A percentile compares a stretch with the other conserved stretches of the same genome.
Conservation (phyloP, 208 protist genomes). For the Acanthamoeba quina region DNA sequence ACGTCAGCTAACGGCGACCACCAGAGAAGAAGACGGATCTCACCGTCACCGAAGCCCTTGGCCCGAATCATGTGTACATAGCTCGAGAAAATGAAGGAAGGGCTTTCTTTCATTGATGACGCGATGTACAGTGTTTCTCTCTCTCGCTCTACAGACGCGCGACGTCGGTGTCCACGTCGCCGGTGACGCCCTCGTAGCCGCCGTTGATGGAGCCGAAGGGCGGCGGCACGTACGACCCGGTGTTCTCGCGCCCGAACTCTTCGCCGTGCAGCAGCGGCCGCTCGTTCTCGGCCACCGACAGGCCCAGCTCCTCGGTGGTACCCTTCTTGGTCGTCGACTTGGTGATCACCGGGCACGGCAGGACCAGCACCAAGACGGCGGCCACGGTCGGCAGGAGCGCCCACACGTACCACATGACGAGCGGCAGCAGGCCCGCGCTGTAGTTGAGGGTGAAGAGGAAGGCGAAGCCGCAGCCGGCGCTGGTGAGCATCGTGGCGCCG, state of each 20-base stretch:
- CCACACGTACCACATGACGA: not conserved
- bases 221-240: not conserved
- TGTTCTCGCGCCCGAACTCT: no score
- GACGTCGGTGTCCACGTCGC: not conserved
- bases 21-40: no score
- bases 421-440: not conserved
- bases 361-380: not conserved
- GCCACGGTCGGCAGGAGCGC: not conserved
- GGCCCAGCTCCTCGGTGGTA: not conserved
- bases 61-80: no score
- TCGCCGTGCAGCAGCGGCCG: not conserved
- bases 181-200: not conserved
- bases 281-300: not conserved
- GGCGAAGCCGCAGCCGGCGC: slow-evolving; percentile 11
- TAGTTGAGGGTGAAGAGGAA: slow-evolving; percentile 36
- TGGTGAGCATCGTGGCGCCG: not conserved
- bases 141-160: not conserved
- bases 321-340: no score
- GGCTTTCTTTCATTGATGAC: no score
- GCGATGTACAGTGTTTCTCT: no score
- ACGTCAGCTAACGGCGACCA: no score
- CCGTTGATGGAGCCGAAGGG: not conserved
- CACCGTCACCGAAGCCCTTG: no score
- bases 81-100: no score
- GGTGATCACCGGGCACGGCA: slow-evolving; percentile 3